Evolutionary conservation across 345 rosid genomes (phyloP).

Genomic region (Linum lewisii): DNA sequence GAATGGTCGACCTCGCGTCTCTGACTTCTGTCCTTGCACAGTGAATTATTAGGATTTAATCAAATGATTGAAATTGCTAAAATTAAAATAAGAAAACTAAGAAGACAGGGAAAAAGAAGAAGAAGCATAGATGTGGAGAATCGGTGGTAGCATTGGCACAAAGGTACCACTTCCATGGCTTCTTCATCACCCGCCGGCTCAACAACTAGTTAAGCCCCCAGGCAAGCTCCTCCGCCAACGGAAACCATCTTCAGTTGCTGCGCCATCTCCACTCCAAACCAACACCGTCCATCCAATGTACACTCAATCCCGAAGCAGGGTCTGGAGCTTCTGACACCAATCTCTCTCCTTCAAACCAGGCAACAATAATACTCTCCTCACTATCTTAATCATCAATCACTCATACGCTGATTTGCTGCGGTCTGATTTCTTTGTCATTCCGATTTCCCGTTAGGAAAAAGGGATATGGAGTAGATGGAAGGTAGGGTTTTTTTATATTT

Average conservation of each 20-base stretch:
- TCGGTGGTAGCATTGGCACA: too few species aligned
- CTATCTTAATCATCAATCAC: background rate
- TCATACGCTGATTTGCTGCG: background rate
- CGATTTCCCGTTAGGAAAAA: background rate
- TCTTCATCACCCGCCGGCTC: background rate
- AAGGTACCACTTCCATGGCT: background rate
- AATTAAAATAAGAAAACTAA: too few species aligned
- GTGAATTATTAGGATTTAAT: too few species aligned
- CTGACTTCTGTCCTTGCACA: too few species aligned
- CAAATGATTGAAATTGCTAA: too few species aligned
- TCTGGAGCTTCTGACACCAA: background rate
- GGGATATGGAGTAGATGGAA: slow-evolving; percentile 12
- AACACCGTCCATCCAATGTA: background rate
- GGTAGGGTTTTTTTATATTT: slow-evolving; percentile 8
- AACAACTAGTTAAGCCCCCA: background rate
- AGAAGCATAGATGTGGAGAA: too few species aligned
- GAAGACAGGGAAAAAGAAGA: too few species aligned
- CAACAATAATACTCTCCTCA: background rate
- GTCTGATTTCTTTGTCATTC: background rate
- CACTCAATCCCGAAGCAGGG: background rate
- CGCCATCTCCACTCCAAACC: background rate
- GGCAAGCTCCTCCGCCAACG: background rate
- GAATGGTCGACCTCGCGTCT: too few species aligned
- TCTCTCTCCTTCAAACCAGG: background rate
- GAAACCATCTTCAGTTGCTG: background rate